These are phyloP conservation scores for Exsudoporus frostii DNA, from an alignment of 768 basidiomycete genomes.

Conservation along the genomic window DNA sequence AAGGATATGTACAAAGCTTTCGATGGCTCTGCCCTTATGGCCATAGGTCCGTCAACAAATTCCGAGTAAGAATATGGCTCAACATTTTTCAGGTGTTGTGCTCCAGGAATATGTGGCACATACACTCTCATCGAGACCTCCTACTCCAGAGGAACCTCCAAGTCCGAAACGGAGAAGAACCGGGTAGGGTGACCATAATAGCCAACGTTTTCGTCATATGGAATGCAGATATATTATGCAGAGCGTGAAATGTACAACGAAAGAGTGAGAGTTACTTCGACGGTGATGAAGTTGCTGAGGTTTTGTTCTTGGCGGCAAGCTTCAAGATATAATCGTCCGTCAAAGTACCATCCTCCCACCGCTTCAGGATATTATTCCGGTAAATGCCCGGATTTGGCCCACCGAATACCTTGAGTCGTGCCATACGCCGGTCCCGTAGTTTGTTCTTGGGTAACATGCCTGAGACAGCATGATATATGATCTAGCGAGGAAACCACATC, in stretches of 20 bases:
- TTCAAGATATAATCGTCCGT: conserved; percentile 36
- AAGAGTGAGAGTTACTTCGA: conserved; percentile 12
- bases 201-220: neutral
- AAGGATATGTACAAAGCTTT: conserved; percentile 74
- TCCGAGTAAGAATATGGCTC: neutral
- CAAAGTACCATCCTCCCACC: conserved; percentile 81
- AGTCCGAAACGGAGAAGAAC: conserved; percentile 11
- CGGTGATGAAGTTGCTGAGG: neutral
- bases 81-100: conserved; percentile 51
- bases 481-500: conserved; percentile 44
- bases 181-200: neutral
- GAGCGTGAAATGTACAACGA: neutral
- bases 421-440: conserved; percentile 82
- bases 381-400: conserved; percentile 75
- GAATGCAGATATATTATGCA: conserved; percentile 7
- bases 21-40: conserved; percentile 72
- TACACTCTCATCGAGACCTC: conserved; percentile 8
- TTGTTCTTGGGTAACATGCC: conserved; percentile 99
- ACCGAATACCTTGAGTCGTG: conserved; percentile 85
- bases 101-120: conserved; percentile 62
- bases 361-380: conserved; percentile 71
- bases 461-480: conserved; percentile 92
- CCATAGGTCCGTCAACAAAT: conserved; percentile 49
- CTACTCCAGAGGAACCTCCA: neutral
- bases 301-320: conserved; percentile 22